Evolutionary conservation across 495 filamentous ascomycete species (phyloP), one percentile per base, ranked within the genome.

Genomic region (Penicillium goetzii): DNA sequence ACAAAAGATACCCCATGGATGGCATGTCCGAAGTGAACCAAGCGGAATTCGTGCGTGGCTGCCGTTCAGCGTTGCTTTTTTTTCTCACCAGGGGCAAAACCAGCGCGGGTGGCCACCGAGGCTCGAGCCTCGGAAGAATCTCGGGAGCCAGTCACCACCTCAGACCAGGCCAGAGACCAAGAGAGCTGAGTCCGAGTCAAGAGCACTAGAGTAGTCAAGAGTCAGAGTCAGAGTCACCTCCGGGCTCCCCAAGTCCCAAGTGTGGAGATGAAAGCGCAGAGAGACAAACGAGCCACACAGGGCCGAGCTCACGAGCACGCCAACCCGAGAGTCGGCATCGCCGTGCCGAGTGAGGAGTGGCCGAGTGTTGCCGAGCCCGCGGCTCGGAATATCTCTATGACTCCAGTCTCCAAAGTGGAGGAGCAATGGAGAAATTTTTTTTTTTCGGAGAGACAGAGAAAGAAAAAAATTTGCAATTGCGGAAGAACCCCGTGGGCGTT

Each of bases 91-190:
- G 51, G 28, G 51, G 30, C 51, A 54, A 34, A 12, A 30, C 6
- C 25, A 43, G 10, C 51, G 17, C 51, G 51, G 51, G 51, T 54
- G 51, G 58, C 58, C 58, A 55, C 64, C 68, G 58, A 67, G 56
- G 61, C 56, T 69, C 68, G 58, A 67, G 56, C 64, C 56, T 69
- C 69, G 69, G 69, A 62, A 49, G 61, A 69, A 62, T 61, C 34
- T 72, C 67, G 69, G 65, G 14, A 41, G 49, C 23, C 34, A 51
- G 21, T 40, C 36, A 41, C 5, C 14, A 41, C 15, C 12, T 47
- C 43, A 47, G 19, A 47, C 21, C 19, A 0, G 2, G 19, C 36
- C 36, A 43, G 38, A 19, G 43, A 47, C 43, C 43, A 21, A 21
- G 43, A 47, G 43, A 47, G 9, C 21, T 47, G 43, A 25, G 21